phyloP scores from a whole-genome alignment of 768 basidiomycete genomes.

The Suillus placidus region DNA sequence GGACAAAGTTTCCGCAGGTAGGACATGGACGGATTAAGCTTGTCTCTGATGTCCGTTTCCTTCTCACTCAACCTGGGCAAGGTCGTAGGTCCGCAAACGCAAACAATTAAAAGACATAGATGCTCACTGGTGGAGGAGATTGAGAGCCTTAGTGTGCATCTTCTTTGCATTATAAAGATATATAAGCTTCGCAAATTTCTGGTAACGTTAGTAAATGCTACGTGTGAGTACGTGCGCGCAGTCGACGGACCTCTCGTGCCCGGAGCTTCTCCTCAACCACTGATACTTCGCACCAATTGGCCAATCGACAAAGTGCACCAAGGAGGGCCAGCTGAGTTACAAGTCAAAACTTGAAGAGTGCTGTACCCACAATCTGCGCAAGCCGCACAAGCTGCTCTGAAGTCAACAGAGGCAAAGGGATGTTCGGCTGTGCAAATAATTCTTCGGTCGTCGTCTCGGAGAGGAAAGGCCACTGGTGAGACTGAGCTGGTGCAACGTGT shows the following conservation, averaged over 20 bases:
- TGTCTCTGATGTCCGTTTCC: conserved; percentile 76
- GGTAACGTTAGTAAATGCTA: conserved; percentile 6
- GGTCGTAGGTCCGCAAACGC: conserved; percentile 1
- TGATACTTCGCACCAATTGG: conserved; percentile 97
- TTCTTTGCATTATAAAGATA: conserved; percentile 93
- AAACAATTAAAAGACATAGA: background rate
- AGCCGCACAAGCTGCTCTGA: conserved; percentile 86
- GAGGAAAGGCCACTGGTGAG: conserved; percentile 67
- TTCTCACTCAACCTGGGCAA: conserved; percentile 72
- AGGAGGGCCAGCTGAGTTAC: conserved; percentile 79
- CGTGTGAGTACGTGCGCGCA: background rate
- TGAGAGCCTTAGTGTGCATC: conserved; percentile 90
- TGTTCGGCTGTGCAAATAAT: conserved; percentile 77
- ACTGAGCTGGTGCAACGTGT: conserved; percentile 66
- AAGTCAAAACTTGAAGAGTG: conserved; percentile 90
- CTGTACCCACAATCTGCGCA: conserved; percentile 95
- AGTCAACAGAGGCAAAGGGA: conserved; percentile 68
- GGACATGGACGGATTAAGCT: conserved; percentile 78
- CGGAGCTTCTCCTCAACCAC: conserved; percentile 89
- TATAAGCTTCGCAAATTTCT: conserved; percentile 92
- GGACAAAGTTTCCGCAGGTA: conserved; percentile 92
- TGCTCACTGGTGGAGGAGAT: conserved; percentile 80
- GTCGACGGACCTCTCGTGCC: conserved; percentile 64
- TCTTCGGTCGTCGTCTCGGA: conserved; percentile 75
- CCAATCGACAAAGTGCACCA: conserved; percentile 83